Evolutionary conservation across 495 filamentous ascomycete species (phyloP).

Genomic region (Neurospora terricola): DNA sequence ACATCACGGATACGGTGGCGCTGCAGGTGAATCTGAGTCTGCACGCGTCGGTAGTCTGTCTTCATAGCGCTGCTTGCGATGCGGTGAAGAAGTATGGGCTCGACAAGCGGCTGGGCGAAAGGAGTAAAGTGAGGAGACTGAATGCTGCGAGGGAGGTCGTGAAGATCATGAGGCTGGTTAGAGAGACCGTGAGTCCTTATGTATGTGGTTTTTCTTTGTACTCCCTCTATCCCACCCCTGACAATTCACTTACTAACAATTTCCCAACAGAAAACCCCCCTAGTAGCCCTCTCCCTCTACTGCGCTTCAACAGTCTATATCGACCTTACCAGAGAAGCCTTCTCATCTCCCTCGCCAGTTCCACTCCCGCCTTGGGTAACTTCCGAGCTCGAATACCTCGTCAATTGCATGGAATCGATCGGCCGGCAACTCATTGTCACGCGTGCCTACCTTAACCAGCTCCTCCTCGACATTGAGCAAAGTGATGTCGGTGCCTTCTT

Average conservation of each 20-base stretch:
- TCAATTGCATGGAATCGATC: constrained; percentile 29
- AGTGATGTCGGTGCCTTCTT: constrained; percentile 20
- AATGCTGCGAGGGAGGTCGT: constrained; percentile 35
- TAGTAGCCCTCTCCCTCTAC: constrained; percentile 33
- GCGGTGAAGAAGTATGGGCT: constrained; percentile 29
- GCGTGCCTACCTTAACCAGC: constrained; percentile 29
- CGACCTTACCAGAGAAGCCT: constrained; percentile 20
- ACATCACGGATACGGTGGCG: constrained; percentile 26
- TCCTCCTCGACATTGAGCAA: constrained; percentile 27
- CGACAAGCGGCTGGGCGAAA: constrained; percentile 18
- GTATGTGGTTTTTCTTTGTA: constrained; percentile 9
- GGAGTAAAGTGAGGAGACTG: constrained; percentile 21
- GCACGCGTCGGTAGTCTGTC: constrained; percentile 33
- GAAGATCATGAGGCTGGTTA: constrained; percentile 31
- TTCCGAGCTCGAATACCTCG: constrained; percentile 29
- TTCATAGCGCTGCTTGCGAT: constrained; percentile 33
- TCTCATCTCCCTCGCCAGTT: constrained; percentile 23
- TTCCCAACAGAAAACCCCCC: constrained; percentile 22
- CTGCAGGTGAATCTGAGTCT: constrained; percentile 36
- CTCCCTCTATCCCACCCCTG: neutral
- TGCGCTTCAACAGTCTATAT: constrained; percentile 33
- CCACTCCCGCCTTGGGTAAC: constrained; percentile 6
- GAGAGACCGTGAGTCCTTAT: constrained; percentile 16
- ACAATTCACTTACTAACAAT: neutral
- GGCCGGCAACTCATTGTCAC: constrained; percentile 28